A percentile compares a stretch with the other conserved stretches of the same genome.
These are phyloP conservation scores for Nitzschia sp. DNA, from an alignment of 108 stramenopile species.

Conservation along the genomic window DNA sequence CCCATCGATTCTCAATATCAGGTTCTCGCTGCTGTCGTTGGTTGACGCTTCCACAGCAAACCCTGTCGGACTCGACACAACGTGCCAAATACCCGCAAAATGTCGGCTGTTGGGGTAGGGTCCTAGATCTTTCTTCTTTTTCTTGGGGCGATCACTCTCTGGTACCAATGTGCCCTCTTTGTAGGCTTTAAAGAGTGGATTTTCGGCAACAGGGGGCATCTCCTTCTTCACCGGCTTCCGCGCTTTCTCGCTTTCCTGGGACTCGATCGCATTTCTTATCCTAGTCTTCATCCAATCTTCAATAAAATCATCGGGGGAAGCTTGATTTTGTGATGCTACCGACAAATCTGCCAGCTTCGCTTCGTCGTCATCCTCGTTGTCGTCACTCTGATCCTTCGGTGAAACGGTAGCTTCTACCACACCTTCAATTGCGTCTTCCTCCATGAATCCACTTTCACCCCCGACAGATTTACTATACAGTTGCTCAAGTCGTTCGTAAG, in stretches of 20 bases:
- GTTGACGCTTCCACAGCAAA: constrained; percentile 24
- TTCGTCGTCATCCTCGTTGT: constrained; percentile 33
- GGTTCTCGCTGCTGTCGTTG: constrained; percentile 50
- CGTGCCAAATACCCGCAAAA: constrained; percentile 72
- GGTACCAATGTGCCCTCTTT: constrained; percentile 38
- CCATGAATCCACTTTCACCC: background rate
- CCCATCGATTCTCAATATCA: constrained; percentile 77
- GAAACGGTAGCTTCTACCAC: background rate
- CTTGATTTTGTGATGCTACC: constrained; percentile 1
- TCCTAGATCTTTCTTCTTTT: constrained; percentile 37
- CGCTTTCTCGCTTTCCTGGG: constrained; percentile 13
- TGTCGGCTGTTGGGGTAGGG: constrained; percentile 70
- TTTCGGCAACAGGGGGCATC: constrained; percentile 53
- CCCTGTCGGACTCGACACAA: constrained; percentile 69
- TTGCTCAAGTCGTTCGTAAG: constrained; percentile 33
- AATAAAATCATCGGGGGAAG: constrained; percentile 24
- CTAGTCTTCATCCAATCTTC: constrained; percentile 30
- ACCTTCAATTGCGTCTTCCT: background rate
- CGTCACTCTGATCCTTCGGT: background rate
- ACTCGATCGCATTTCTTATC: constrained; percentile 22
- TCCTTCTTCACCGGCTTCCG: constrained; percentile 23
- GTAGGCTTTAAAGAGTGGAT: constrained; percentile 69
- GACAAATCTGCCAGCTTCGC: constrained; percentile 9
- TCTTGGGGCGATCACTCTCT: constrained; percentile 11
- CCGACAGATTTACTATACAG: constrained; percentile 15